Evolutionary conservation across 1,284 basidiomycete genomes (phyloP), one percentile per base, ranked within the genome.

Genomic region (Fomitopsis pinicola): DNA sequence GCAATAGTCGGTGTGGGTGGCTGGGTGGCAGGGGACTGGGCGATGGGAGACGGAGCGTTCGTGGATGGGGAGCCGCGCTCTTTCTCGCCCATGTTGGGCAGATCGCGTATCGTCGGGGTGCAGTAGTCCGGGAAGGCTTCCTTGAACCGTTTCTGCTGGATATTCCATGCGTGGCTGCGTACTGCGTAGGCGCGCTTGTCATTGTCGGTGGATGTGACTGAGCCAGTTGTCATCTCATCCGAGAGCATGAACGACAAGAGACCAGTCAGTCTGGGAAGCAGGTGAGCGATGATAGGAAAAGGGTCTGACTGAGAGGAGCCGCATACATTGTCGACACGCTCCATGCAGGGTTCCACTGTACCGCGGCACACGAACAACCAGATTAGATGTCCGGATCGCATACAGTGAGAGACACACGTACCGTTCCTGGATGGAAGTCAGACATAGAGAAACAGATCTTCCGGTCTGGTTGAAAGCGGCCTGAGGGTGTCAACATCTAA

Each of bases 391-490:
- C 42, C 28, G 54, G 42, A 8, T 40, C 9, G 33, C 9, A 26
- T 30, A 48, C 52, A 60, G 38, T 40, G 40, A 19, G 62, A 38
- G 5, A 12, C 8, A 12, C 8, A 84, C 92, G 76, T 69, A 95
- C 94, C 58, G 89, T 86, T 65, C 92, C 92, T 1, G 94, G 93
- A 69, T 95, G 93, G 73, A 94, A 98, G 72, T 95, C 93, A 3
- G 94, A 95, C 94, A 96, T 96, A 42, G 93, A 95, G 77, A 95
- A 95, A 73, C 94, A 97, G 66, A 98, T 98, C 82, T 95, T 96
- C 77, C 89, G 89, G 78, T 96, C 93, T 33, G 92, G 90, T 68
- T 94, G 88, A 75, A 98, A 98, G 57, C 95, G 87, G 12, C 95
- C 95, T 15, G 92, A 95, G 0, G 95, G 95, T 22, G 95, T 98